phyloP scores from a whole-genome alignment of 768 basidiomycete species.

The Xanthoconium stramineum region DNA sequence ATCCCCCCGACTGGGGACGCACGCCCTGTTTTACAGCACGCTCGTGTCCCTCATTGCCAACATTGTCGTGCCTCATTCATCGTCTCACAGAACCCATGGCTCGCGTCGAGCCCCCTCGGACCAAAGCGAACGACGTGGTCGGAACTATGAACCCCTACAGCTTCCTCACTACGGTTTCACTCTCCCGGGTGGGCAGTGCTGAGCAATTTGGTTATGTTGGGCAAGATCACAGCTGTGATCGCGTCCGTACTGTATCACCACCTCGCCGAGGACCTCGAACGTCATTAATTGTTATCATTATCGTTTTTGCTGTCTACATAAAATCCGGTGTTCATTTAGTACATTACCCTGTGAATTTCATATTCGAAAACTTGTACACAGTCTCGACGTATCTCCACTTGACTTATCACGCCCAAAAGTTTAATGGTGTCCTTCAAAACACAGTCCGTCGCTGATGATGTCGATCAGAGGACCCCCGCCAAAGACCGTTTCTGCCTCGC shows the following conservation, averaged over 20 bases:
- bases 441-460: constrained; percentile 56
- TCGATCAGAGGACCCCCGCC: constrained; percentile 85
- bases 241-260: constrained; percentile 55
- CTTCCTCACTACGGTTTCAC: no score
- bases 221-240: constrained; percentile 51
- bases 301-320: neutral
- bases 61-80: constrained; percentile 64
- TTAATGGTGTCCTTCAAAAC: neutral
- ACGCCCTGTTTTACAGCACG: constrained; percentile 84
- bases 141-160: no score
- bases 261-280: constrained; percentile 51
- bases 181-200: neutral
- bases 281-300: constrained; percentile 7
- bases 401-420: neutral
- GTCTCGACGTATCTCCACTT: neutral
- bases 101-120: no score
- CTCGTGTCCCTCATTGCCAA: constrained; percentile 65
- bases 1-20: constrained; percentile 78
- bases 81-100: no score
- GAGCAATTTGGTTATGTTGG: constrained; percentile 38
- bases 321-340: neutral
- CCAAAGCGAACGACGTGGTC: no score
- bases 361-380: neutral
- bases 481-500: constrained; percentile 72
- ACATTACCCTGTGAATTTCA: neutral